A percentile compares a stretch with the other conserved stretches of the same genome.
Conservation (phyloP, 1,284 basidiomycete species). For the Cerioporus squamosus region DNA sequence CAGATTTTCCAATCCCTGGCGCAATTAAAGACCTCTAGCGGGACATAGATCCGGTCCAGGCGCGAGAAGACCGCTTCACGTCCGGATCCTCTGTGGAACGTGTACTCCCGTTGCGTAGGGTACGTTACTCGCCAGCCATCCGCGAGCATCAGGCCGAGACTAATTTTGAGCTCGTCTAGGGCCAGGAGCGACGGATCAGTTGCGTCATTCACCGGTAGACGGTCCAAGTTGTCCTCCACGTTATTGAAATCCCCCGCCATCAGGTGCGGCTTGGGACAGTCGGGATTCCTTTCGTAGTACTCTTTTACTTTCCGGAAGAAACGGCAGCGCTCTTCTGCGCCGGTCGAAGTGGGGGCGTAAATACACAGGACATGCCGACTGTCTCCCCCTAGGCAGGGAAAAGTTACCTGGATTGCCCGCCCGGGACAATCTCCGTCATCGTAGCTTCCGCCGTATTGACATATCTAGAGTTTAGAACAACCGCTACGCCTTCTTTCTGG, state of each 20-base stretch:
- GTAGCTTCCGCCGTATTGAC: background rate
- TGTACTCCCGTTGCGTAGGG: constrained; percentile 33
- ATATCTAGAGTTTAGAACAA: background rate
- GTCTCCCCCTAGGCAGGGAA: constrained; percentile 19
- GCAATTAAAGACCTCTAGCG: background rate
- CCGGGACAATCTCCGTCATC: background rate
- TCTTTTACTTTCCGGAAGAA: constrained; percentile 36
- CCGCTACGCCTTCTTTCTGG: background rate
- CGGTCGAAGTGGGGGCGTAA: constrained; percentile 40
- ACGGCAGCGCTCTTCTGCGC: constrained; percentile 20
- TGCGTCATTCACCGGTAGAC: background rate
- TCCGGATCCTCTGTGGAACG: constrained; percentile 22
- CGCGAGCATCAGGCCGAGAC: constrained; percentile 18
- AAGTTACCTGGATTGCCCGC: background rate
- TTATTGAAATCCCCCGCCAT: constrained; percentile 48
- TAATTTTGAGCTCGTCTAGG: background rate
- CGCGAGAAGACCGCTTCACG: constrained; percentile 28
- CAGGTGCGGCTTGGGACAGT: constrained; percentile 32
- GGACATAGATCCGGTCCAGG: constrained; percentile 42
- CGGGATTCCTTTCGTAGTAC: constrained; percentile 8
- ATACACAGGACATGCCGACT: constrained; percentile 33
- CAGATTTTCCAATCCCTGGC: constrained; percentile 33
- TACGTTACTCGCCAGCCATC: constrained; percentile 42
- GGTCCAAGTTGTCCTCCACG: constrained; percentile 29
- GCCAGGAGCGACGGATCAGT: constrained; percentile 19